Evolutionary conservation across 768 basidiomycete genomes (phyloP), one percentile per base, ranked within the genome.

Genomic region (Psilocybe tampanensis): DNA sequence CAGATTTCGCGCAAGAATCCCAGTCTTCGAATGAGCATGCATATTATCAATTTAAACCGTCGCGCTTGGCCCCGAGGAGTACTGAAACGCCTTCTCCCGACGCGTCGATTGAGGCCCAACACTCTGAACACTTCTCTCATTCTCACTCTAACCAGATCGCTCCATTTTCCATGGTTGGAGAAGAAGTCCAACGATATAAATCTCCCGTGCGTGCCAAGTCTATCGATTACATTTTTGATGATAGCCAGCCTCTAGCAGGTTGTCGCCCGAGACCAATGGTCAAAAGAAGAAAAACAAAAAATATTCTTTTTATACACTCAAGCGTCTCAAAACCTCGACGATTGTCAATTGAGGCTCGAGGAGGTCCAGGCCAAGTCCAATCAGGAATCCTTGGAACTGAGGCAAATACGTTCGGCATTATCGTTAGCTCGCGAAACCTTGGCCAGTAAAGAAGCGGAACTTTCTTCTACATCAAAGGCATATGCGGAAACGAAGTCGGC

Each of bases 21-120:
- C 4, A 29, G 5, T 29, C 61, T 3, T n/a, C n/a, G n/a, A n/a
- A n/a, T n/a, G 62, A 66, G 23, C 58, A 56, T 59, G 67, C 64
- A 68, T 68, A 66, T 68, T 66, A 59, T 51, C 67, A 60, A 26
- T 45, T 52, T 34, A 62, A 59, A 26, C 51, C 5, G 52, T 1
- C 57, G 39, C 49, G 18, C 36, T 55, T 39, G n/a, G 15, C 12
- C 3, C 36, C 36, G 4, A 39, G 36, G 15, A 13, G 13, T 13
- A 15, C 36, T n/a, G 13, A 39, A n/a, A 15, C 15, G 6, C 12
- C 7, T 39, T n/a, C 36, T 13, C 36, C 36, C 12, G 36, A 39
- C 4, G 7, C 36, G 4, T 5, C 36, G 15, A 13, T 6, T 39
- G 36, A 5, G 6, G 12, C n/a, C 15, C 13, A 39, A n/a, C 6